Percentiles rank a stretch among this genome's conserved stretches.
These are phyloP conservation scores for Trametes cubensis DNA, from an alignment of 768 basidiomycete genomes.

Conservation along the genomic window DNA sequence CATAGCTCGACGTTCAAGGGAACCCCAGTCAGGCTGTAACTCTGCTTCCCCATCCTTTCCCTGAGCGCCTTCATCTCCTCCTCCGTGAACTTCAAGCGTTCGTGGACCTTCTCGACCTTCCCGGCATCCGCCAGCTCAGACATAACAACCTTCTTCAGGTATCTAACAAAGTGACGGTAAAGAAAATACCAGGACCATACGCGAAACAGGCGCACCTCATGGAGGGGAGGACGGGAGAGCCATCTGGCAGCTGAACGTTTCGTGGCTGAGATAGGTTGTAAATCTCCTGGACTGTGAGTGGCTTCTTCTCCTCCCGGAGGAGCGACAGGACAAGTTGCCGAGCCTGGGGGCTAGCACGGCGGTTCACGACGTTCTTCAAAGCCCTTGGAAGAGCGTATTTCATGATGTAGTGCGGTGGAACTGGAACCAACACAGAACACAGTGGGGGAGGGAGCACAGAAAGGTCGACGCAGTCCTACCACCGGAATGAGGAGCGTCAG, in stretches of 20 bases:
- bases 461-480: neutral
- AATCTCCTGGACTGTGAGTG: constrained; percentile 34
- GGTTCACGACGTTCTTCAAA: constrained; percentile 1
- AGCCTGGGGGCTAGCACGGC: constrained; percentile 23
- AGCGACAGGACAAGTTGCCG: constrained; percentile 31
- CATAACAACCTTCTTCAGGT: constrained; percentile 57
- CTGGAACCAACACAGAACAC: neutral
- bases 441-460: neutral
- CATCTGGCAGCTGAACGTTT: neutral
- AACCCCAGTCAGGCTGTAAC: constrained; percentile 25
- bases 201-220: constrained; percentile 43
- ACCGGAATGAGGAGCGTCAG: too few relatives aligned
- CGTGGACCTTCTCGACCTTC: constrained; percentile 47
- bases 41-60: constrained; percentile 28
- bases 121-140: constrained; percentile 46
- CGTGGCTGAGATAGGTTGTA: constrained; percentile 31
- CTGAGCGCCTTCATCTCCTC: constrained; percentile 31
- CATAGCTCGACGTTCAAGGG: constrained; percentile 41
- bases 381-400: neutral
- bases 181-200: neutral
- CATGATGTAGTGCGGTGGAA: neutral
- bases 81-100: constrained; percentile 34
- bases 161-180: constrained; percentile 39
- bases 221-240: constrained; percentile 56
- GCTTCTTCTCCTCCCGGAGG: constrained; percentile 23